Base-by-base conservation (phyloP, 768 basidiomycete species). In the Lactifluus volemus region DNA sequence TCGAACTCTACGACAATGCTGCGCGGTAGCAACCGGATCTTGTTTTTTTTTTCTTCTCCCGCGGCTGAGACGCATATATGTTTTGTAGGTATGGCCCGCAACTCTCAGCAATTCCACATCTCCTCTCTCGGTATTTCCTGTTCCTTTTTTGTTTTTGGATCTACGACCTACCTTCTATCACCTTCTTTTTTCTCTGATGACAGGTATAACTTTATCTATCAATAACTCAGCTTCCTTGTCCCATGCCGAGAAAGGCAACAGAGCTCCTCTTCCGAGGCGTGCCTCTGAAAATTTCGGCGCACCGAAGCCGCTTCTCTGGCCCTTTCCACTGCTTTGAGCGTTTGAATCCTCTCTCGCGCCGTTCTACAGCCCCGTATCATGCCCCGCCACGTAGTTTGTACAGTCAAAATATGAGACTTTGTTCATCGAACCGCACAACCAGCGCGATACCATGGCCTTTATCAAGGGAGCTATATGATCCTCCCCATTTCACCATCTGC, bases 1-100 rank as follows among this genome's bases (percentile, higher is more conserved):
- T 96, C 69, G 97, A 99, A 74, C 78, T 98, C 14, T 99, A 98
- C 70, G 97, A 98, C 72, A 99, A 99, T 62, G 90, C 93, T 9
- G 94, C 96, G 0, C 79, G 95, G 79, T 88, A 71, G 53, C 76
- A 70, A 36, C 56, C 5, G 39, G 59, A 29, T 21, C 7, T 34
- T 25, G 32, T 9, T 34, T 34, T 9, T 36, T 11, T 63, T 45
- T 14, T 49, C 17, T 49, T 29, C 41, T 36, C 14, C 39, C 30
- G 4, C n/a, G 4, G 34, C 17, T 55, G 21, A 44, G 30, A 10
- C 44, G 34, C 44, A 48, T 54, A 32, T 44, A 57, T 21, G 25
- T 25, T 25, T 25, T 25, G 14, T 59, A 85, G 85, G 59, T 95
- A 95, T 69, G 95, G 95, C 1, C 96, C 95, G 0, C 94, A 97